A percentile compares a stretch with the other conserved stretches of the same genome.
Evolutionary conservation across 148 eudicot genomes (phyloP).

Genomic region (Amaranthus hypochondriacus): DNA sequence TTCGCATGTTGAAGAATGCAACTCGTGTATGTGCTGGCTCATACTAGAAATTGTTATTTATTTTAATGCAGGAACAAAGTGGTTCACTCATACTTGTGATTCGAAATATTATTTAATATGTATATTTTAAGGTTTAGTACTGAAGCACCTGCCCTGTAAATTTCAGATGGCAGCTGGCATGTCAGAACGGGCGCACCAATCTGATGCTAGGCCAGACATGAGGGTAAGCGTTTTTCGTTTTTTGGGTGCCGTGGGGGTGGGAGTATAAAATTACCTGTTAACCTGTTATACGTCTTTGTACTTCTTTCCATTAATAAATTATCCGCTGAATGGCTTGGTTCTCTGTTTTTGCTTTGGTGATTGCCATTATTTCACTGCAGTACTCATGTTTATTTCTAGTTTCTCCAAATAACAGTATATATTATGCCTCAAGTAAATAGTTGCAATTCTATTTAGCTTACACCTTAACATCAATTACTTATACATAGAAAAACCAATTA

Average conservation of each 20-base stretch:
- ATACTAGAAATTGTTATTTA: background rate
- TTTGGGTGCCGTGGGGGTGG: background rate
- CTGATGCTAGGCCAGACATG: constrained; percentile 76
- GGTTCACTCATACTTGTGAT: background rate
- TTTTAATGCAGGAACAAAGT: background rate
- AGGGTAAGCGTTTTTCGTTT: constrained; percentile 45
- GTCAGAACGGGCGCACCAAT: constrained; percentile 67
- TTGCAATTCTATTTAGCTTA: background rate
- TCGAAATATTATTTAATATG: background rate
- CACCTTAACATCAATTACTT: too few species aligned
- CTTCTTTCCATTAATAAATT: background rate
- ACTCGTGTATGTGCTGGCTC: constrained; percentile 61
- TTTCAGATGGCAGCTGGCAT: constrained; percentile 96
- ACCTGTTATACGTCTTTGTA: background rate
- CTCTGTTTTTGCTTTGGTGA: background rate
- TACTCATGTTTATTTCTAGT: background rate
- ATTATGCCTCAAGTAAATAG: background rate
- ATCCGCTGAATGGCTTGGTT: background rate
- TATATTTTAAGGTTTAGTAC: background rate
- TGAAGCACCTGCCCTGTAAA: constrained; percentile 6
- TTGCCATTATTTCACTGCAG: constrained; percentile 1
- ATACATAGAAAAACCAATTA: too few species aligned
- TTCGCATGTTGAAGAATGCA: constrained; percentile 94
- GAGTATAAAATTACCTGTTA: background rate
- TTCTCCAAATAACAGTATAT: too few species aligned